phyloP scores from a whole-genome alignment of 306 rosid species.

The Vigna reflexopilosa region DNA sequence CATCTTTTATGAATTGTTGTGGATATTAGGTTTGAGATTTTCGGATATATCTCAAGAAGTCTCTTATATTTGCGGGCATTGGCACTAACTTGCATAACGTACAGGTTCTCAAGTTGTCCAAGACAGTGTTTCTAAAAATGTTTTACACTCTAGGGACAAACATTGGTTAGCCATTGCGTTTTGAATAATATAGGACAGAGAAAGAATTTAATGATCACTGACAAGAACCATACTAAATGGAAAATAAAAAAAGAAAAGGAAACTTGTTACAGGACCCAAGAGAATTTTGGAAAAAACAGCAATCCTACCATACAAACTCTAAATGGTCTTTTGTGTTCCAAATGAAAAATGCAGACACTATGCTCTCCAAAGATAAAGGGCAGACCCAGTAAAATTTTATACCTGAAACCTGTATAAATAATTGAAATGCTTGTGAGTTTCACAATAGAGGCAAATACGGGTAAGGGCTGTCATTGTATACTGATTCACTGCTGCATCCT shows the following conservation, averaged over 20 bases:
- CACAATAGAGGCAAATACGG: conserved; percentile 88
- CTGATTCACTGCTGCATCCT: conserved; percentile 65
- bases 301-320: conserved; percentile 7
- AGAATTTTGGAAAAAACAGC: not conserved
- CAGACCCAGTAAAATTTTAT: conserved; percentile 4
- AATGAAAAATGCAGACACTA: not conserved
- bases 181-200: not conserved
- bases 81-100: not conserved
- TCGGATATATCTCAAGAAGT: not conserved
- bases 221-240: not conserved
- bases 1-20: not conserved
- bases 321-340: conserved; percentile 8
- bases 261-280: not conserved
- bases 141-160: not conserved
- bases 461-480: conserved; percentile 76
- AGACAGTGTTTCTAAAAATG: not conserved
- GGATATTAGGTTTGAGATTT: not conserved
- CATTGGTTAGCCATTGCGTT: not conserved
- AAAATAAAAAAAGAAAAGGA: not conserved
- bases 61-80: not conserved
- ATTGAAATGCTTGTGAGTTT: conserved; percentile 87
- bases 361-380: not conserved
- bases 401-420: conserved; percentile 93
- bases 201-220: not conserved
- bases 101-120: conserved; percentile 19